Base-by-base conservation (phyloP, 352 stramenopile genomes). In the Globisporangium rhizosaccharum region DNA sequence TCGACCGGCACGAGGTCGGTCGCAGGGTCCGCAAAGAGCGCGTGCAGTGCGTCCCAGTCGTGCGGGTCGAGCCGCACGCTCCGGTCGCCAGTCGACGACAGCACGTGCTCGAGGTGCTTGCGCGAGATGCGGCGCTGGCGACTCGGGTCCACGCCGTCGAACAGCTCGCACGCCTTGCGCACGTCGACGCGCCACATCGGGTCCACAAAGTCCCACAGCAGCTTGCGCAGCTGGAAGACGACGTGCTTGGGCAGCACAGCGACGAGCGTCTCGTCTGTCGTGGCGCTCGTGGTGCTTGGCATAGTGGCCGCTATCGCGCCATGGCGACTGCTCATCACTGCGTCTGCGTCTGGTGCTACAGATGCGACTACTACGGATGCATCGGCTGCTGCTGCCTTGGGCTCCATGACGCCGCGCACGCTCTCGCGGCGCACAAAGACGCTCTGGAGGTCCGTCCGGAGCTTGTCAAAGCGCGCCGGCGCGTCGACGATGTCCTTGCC, bases 131-230 rank as follows among this genome's bases (percentile, higher is more conserved):
- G 57, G 12, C 66, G 64, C 30, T 66, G 66, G 3, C 44, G 61
- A n/a, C 51, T 62, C 18, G 41, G 53, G 17, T 73, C 66, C 12
- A 78, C 67, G 8, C 12, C 4, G 44, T 74, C 65, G 39, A 79
- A 79, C 33, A 79, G 25, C 28, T 62, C 28, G n/a, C 59, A 70
- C 7, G 65, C 68, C 2, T 42, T 41, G 23, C 51, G 65, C 15
- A 66, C 41, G 50, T 87, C 71, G n/a, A 89, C 61, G 18, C 69
- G 55, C 79, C 79, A 89, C 15, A 62, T 48, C 11, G 64, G 47
- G 50, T 87, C 75, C 2, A 66, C 61, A 57, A 85, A 85, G 8
- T 65, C 57, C 76, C 79, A 89, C 20, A 89, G 44, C 36, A 86
- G 59, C 30, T 79, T 60, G 8, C 76, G 72, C 5, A 87, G 23